Evolutionary conservation across 108 stramenopile genomes (phyloP).

Genomic region (Schizochytrium sp.): DNA sequence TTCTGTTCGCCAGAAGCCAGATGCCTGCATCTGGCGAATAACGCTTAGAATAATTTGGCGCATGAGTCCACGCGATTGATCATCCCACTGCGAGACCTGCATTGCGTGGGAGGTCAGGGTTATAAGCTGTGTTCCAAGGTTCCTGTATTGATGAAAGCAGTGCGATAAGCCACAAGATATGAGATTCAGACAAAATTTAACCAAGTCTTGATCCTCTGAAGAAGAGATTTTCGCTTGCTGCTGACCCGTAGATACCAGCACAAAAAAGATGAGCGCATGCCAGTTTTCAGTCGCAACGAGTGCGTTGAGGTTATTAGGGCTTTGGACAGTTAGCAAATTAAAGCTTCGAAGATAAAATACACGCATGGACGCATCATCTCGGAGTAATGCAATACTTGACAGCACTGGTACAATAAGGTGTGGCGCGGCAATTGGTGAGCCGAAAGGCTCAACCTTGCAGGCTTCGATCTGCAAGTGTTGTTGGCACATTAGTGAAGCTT

Average conservation of each 20-base stretch:
- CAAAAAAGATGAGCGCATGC: no score
- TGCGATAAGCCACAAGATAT: conserved; percentile 8
- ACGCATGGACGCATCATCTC: no score
- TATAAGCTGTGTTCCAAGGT: not conserved
- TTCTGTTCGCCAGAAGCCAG: conserved; percentile 46
- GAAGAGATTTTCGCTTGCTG: no score
- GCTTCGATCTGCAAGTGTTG: not conserved
- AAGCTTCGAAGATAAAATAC: no score
- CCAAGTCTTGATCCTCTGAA: not conserved
- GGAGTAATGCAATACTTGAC: no score
- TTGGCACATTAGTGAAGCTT: not conserved
- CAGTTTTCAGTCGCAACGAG: no score
- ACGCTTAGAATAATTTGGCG: conserved; percentile 2
- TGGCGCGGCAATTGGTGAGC: not conserved
- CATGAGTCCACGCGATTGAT: not conserved
- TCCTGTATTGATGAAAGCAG: not conserved
- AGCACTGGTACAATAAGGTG: no score
- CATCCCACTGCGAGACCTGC: not conserved
- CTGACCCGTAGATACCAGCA: no score
- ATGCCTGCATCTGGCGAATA: not conserved
- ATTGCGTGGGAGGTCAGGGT: not conserved
- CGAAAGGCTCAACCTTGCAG: not conserved
- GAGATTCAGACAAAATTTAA: conserved; percentile 31
- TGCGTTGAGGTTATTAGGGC: no score
- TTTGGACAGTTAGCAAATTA: no score